Base-by-base conservation (phyloP, 2,329 filamentous ascomycete genomes). In the Emericellopsis cladophorae region DNA sequence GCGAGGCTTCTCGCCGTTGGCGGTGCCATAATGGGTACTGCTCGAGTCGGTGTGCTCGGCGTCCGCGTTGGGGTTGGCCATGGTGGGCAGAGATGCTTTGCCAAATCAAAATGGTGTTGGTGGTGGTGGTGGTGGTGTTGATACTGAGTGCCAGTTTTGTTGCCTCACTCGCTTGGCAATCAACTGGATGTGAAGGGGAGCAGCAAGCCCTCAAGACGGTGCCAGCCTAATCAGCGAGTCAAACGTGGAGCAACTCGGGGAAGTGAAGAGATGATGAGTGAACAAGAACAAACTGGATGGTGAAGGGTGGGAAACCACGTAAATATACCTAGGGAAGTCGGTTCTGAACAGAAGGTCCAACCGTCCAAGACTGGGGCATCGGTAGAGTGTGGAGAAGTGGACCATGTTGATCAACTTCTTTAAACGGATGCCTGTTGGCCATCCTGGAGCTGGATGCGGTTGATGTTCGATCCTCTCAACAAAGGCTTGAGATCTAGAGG, bases 41-140 rank as follows among this genome's bases (percentile, higher is more conserved):
- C 47, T 46, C 5, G 51, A 48, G 39, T 45, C 43, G 12, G 42
- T 45, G 34, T 45, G 26, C 11, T 47, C 48, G 2, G 45, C 48
- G 9, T 51, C 51, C 36, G 53, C 46, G 46, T 54, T 51, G 14
- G 10, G 36, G 10, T 8, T 39, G 14, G 37, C 22, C 18, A 21
- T 39, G 37, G 5, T n/a, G 26, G 22, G 22, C 4, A 21, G 10
- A 21, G n/a, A n/a, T 11, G 15, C 24, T 24, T 21, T 11, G n/a
- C 12, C 3, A 37, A 11, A 10, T 37, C 7, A 26, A 22, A 7
- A 23, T 29, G 39, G 24, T 24, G 39, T 24, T 14, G 11, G 10
- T 18, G 31, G 23, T 40, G 26, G 21, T 16, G n/a, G n/a, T n/a
- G n/a, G n/a, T n/a, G n/a, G n/a, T n/a, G n/a, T n/a, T n/a, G n/a